Evolutionary conservation across 2,329 filamentous ascomycete genomes (phyloP).

Genomic region (Capronia americana): DNA sequence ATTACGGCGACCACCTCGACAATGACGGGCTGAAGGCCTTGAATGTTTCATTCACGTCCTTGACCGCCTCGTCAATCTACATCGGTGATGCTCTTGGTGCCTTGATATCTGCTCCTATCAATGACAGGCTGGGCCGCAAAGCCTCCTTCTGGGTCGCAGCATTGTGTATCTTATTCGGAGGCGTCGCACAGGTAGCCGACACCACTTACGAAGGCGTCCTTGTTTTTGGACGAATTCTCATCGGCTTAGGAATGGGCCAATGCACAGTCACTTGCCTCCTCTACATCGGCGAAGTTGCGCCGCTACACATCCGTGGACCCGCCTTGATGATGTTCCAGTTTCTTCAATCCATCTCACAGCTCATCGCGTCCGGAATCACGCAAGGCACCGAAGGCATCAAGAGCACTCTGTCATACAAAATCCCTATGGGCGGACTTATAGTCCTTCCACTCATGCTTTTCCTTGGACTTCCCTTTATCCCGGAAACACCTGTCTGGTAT

Average conservation of each 20-base stretch:
- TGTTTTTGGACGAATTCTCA: constrained; percentile 41
- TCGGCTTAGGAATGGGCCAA: constrained; percentile 44
- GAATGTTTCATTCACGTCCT: constrained; percentile 41
- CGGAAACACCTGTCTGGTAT: constrained; percentile 45
- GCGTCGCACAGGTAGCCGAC: constrained; percentile 40
- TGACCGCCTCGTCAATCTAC: constrained; percentile 49
- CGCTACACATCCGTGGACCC: constrained; percentile 40
- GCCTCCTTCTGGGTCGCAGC: constrained; percentile 46
- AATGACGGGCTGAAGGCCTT: constrained; percentile 37
- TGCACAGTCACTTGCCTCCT: constrained; percentile 44
- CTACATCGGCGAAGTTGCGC: constrained; percentile 46
- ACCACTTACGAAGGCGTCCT: constrained; percentile 38
- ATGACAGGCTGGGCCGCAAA: constrained; percentile 47
- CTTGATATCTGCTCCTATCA: constrained; percentile 46
- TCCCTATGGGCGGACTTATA: constrained; percentile 42
- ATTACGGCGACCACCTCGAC: constrained; percentile 37
- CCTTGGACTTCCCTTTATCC: constrained; percentile 40
- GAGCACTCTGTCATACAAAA: constrained; percentile 39
- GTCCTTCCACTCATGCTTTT: constrained; percentile 41
- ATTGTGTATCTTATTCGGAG: constrained; percentile 44
- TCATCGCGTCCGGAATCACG: constrained; percentile 42
- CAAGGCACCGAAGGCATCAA: constrained; percentile 42
- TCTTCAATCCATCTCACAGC: constrained; percentile 42
- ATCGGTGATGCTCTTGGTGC: constrained; percentile 50
- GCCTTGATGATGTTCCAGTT: constrained; percentile 44